Percentiles rank a stretch among this genome's conserved stretches.
These are phyloP conservation scores for Russula abietina DNA, from an alignment of 768 basidiomycete species.

Conservation along the genomic window DNA sequence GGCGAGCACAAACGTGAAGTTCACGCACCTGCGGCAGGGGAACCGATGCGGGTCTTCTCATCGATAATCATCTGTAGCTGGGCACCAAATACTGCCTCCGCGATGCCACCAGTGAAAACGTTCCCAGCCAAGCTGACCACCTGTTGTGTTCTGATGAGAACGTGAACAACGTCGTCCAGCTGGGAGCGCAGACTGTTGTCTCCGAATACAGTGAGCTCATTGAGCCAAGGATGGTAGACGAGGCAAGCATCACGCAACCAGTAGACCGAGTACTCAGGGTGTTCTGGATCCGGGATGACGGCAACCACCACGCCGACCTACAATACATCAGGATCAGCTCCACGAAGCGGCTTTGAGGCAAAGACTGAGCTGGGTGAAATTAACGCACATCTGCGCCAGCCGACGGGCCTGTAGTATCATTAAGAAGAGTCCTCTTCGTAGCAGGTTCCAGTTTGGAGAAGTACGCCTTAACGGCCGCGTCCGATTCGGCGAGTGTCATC, in stretches of 20 bases:
- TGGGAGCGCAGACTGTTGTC: conserved; percentile 12
- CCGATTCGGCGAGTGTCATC: conserved; percentile 6
- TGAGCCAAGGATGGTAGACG: conserved; percentile 20
- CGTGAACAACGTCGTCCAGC: conserved; percentile 18
- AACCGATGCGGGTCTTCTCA: conserved; percentile 12
- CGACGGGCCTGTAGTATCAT: conserved; percentile 19
- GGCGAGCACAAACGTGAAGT: background rate
- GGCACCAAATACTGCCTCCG: conserved; percentile 17
- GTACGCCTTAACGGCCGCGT: conserved; percentile 9
- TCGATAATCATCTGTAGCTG: conserved; percentile 11
- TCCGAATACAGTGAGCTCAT: conserved; percentile 17
- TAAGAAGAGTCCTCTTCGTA: conserved; percentile 7
- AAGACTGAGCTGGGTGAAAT: background rate
- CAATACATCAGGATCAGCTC: conserved; percentile 5
- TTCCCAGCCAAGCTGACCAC: conserved; percentile 18
- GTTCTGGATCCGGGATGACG: conserved; percentile 14
- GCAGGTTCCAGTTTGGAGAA: conserved; percentile 11
- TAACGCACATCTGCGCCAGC: conserved; percentile 19
- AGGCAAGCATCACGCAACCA: conserved; percentile 17
- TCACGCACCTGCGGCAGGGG: conserved; percentile 17
- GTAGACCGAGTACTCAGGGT: conserved; percentile 19
- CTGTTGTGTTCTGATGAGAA: conserved; percentile 13
- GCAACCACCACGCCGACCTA: conserved; percentile 11
- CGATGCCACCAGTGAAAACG: conserved; percentile 18
- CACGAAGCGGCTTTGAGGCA: background rate